phyloP scores from a whole-genome alignment of 371 early-diverging fungal genomes.

The Mortierella sp. region DNA sequence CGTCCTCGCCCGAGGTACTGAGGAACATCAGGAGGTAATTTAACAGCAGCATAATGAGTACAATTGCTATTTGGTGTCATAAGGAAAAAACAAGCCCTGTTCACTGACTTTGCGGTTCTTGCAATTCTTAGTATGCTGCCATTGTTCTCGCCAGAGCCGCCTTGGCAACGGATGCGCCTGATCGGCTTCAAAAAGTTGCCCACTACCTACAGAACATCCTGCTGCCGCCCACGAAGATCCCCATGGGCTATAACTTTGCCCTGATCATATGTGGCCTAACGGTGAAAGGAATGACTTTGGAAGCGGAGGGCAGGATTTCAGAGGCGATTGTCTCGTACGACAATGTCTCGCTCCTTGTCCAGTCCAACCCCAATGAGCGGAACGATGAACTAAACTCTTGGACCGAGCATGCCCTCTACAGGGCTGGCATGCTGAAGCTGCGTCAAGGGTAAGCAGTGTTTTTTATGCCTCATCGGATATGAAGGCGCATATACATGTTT shows the following conservation, averaged over 20 bases:
- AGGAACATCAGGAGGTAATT: constrained; percentile 52
- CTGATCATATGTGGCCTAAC: constrained; percentile 64
- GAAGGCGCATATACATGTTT: not conserved
- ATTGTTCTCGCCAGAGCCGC: constrained; percentile 47
- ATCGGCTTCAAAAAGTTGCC: constrained; percentile 44
- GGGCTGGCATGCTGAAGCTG: constrained; percentile 66
- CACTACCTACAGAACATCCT: constrained; percentile 49
- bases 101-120: not conserved
- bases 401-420: constrained; percentile 78
- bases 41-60: too few relatives aligned
- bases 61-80: too few relatives aligned
- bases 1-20: constrained; percentile 34
- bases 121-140: constrained; percentile 31
- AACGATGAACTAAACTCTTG: constrained; percentile 68
- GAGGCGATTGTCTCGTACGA: constrained; percentile 65
- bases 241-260: constrained; percentile 64
- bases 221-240: constrained; percentile 40
- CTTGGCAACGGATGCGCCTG: constrained; percentile 41
- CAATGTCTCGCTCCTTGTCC: constrained; percentile 57
- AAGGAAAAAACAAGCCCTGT: too few relatives aligned
- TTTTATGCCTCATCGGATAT: too few relatives aligned
- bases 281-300: constrained; percentile 69
- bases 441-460: constrained; percentile 64
- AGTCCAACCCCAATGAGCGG: constrained; percentile 52
- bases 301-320: constrained; percentile 59